These are phyloP conservation scores for Castanospermum australe DNA, from an alignment of 306 rosid species.

Conservation along the genomic window DNA sequence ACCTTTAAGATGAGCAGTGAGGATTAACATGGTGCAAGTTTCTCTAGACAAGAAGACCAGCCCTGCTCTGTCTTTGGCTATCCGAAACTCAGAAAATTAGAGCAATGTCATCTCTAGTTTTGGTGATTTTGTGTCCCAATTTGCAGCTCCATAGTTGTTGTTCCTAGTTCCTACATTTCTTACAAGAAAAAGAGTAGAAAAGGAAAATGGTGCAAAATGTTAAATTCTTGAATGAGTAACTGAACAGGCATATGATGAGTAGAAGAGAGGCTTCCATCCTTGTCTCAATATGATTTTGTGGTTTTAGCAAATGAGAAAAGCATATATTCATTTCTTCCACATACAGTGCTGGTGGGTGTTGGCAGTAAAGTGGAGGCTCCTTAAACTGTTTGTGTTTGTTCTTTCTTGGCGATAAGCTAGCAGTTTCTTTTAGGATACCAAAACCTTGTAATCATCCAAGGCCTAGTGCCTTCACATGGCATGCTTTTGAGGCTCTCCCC, in stretches of 20 bases:
- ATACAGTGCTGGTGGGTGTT: background rate
- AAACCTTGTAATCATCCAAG: background rate
- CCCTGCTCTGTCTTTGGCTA: constrained; percentile 43
- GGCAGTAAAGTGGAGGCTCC: constrained; percentile 6
- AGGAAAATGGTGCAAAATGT: background rate
- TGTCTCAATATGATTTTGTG: background rate
- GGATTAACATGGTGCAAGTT: constrained; percentile 57
- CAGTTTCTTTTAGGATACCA: background rate
- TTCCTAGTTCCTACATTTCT: constrained; percentile 4
- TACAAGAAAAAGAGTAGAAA: background rate
- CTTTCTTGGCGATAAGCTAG: constrained; percentile 13
- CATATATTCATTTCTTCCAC: constrained; percentile 36
- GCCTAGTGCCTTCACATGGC: background rate
- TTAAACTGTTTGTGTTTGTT: background rate
- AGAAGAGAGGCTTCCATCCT: background rate
- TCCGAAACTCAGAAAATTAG: constrained; percentile 43
- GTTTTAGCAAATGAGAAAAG: background rate
- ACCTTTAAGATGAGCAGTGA: constrained; percentile 76
- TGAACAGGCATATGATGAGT: background rate
- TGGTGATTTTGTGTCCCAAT: constrained; percentile 67
- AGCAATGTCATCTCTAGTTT: constrained; percentile 42
- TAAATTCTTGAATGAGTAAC: background rate
- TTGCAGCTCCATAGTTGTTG: constrained; percentile 61
- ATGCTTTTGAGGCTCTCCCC: background rate
- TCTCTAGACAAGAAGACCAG: constrained; percentile 57